Conservation (phyloP, 1,139 yeast species). For the Diutina siamensis region DNA sequence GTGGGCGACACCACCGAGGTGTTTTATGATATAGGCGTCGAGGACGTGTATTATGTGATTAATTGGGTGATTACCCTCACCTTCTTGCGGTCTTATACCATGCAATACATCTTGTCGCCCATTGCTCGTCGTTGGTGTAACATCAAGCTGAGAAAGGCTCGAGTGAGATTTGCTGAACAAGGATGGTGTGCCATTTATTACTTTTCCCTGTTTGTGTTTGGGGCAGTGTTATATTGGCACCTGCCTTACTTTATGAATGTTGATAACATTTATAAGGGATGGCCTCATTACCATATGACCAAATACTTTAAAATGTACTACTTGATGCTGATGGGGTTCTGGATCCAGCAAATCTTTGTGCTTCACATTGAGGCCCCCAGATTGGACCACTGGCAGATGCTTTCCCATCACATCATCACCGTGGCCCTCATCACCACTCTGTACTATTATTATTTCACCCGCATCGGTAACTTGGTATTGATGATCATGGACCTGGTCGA, state of each 20-base stretch:
- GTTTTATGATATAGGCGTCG: constrained; percentile 41
- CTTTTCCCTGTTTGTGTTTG: constrained; percentile 41
- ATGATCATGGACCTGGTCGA: constrained; percentile 81
- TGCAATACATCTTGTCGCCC: constrained; percentile 50
- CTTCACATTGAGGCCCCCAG: constrained; percentile 68
- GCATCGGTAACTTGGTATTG: constrained; percentile 71
- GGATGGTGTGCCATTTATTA: constrained; percentile 71
- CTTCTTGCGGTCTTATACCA: constrained; percentile 46
- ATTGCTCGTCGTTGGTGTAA: constrained; percentile 32
- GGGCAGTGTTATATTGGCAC: constrained; percentile 43
- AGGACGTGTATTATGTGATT: constrained; percentile 45
- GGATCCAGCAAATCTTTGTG: constrained; percentile 74
- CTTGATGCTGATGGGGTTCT: constrained; percentile 57
- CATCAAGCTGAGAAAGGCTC: constrained; percentile 39
- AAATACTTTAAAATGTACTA: constrained; percentile 56
- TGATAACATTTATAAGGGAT: constrained; percentile 50
- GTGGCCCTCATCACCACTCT: constrained; percentile 58
- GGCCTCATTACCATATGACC: constrained; percentile 60
- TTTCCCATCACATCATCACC: constrained; percentile 79
- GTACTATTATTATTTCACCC: constrained; percentile 58
- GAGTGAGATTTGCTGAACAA: constrained; percentile 73
- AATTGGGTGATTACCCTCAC: constrained; percentile 48
- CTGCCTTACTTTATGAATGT: constrained; percentile 52
- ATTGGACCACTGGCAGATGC: constrained; percentile 80
- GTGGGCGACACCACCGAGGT: constrained; percentile 16